These are phyloP conservation scores for Pestalotiopsis sp. DNA, from an alignment of 2,329 filamentous ascomycete species.

Conservation along the genomic window DNA sequence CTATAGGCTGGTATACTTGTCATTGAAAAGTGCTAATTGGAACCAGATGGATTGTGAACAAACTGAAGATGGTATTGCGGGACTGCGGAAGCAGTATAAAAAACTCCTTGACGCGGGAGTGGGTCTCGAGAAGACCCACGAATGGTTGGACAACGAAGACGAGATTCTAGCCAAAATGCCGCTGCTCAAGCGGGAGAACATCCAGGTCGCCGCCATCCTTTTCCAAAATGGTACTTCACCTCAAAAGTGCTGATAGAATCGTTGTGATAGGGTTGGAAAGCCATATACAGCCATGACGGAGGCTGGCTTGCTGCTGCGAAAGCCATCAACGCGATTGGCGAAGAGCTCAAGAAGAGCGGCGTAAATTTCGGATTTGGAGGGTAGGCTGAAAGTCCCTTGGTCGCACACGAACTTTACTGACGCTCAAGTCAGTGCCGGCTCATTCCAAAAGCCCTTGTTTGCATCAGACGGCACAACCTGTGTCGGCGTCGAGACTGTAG, in stretches of 20 bases:
- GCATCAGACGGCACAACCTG: slow-evolving; percentile 34
- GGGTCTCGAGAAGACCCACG: slow-evolving; percentile 37
- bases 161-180: slow-evolving; percentile 42
- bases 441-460: slow-evolving; percentile 44
- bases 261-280: slow-evolving; percentile 43
- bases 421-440: slow-evolving; percentile 34
- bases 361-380: slow-evolving; percentile 43
- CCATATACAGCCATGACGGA: slow-evolving; percentile 42
- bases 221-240: background rate
- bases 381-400: slow-evolving; percentile 17
- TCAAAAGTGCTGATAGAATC: background rate
- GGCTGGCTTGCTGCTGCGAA: slow-evolving; percentile 50
- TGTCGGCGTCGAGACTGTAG: slow-evolving; percentile 40
- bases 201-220: slow-evolving; percentile 31
- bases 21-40: slow-evolving; percentile 1
- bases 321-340: slow-evolving; percentile 47
- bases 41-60: slow-evolving; percentile 34
- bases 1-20: no score
- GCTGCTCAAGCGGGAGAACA: slow-evolving; percentile 37
- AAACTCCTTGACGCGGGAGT: slow-evolving; percentile 27
- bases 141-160: slow-evolving; percentile 46
- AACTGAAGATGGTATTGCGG: slow-evolving; percentile 31
- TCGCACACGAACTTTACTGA: background rate
- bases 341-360: slow-evolving; percentile 35
- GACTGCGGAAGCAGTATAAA: slow-evolving; percentile 36